A percentile compares a stretch with the other conserved stretches of the same genome.
Conservation (phyloP, 768 basidiomycete genomes). For the Mycena capillaripes region DNA sequence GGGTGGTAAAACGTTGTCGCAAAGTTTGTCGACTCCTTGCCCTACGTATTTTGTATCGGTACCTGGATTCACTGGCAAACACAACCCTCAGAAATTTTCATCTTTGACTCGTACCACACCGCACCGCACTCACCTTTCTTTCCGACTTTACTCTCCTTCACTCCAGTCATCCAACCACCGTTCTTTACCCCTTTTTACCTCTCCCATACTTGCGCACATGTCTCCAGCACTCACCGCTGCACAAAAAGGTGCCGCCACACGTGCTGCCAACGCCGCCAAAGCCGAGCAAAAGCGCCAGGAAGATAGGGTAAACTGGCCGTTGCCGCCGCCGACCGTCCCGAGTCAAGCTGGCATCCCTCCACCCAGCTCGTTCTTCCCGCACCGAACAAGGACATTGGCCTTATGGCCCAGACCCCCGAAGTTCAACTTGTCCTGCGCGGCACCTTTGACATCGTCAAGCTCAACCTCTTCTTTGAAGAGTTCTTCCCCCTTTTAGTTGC, state of each 20-base stretch:
- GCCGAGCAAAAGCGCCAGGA: background rate
- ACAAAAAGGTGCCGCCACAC: background rate
- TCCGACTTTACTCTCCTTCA: background rate
- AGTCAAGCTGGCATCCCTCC: background rate
- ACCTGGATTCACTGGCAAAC: background rate
- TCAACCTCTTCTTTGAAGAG: background rate
- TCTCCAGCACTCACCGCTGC: background rate
- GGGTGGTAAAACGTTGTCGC: too few species aligned
- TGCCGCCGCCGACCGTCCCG: background rate
- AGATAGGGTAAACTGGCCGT: background rate
- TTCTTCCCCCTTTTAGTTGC: background rate
- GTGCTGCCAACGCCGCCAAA: background rate
- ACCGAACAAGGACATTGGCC: constrained; percentile 5
- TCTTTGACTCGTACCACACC: background rate
- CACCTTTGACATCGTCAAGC: background rate
- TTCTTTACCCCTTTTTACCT: background rate
- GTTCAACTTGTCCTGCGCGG: background rate
- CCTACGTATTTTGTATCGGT: too few species aligned
- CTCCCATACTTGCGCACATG: too few species aligned
- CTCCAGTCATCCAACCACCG: background rate
- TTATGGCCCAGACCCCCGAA: background rate
- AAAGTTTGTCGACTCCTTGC: too few species aligned
- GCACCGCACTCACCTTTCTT: background rate
- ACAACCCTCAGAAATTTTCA: background rate
- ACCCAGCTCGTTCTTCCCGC: background rate